Base-by-base conservation (phyloP, 306 rosid species). In the Castanospermum australe region DNA sequence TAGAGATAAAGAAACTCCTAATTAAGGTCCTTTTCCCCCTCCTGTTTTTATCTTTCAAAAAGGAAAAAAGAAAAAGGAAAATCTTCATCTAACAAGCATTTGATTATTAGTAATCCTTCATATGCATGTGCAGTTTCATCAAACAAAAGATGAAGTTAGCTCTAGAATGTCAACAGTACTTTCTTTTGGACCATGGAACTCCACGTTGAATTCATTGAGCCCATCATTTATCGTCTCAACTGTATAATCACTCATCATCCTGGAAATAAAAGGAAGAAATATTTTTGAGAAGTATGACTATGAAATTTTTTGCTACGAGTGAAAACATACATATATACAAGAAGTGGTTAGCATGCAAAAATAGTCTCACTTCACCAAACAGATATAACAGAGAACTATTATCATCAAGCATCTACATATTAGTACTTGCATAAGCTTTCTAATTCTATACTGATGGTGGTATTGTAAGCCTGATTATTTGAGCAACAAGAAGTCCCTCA, bases 241-340 rank as follows among this genome's bases (percentile, higher is more conserved):
- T 15, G 72, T 85, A 84, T 96, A 96, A 87, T 96, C 99, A 83
- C 98, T 93, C 99, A 96, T 96, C 99, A 96, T 96, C 98, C 99
- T 96, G 94, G 56, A 84, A 50, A n/a, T n/a, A 83, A 75, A 60
- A 24, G 70, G 67, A 72, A 66, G 28, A 32, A 32, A 63, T 14
- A 56, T 33, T 13, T 4, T 45, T 78, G 57, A 86, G 73, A 79
- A 60, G 48, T 36, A 22, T 76, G 59, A 69, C 36, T 63, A 63
- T 1, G 12, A 70, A 57, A 32, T 18, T 44, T 5, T 61, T 75
- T 62, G 73, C 44, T 15, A 20, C 17, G 38, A 32, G 36, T 61
- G 42, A 56, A 41, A 69, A 54, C 33, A 28, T 25, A 36, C 44
- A 78, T 42, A 66, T 75, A 54, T 15, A 10, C 15, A 30, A 59